Percentiles rank a stretch among this genome's conserved stretches.
These are phyloP conservation scores for Eruca vesicaria DNA, from an alignment of 441 rosid genomes.

Conservation along the genomic window DNA sequence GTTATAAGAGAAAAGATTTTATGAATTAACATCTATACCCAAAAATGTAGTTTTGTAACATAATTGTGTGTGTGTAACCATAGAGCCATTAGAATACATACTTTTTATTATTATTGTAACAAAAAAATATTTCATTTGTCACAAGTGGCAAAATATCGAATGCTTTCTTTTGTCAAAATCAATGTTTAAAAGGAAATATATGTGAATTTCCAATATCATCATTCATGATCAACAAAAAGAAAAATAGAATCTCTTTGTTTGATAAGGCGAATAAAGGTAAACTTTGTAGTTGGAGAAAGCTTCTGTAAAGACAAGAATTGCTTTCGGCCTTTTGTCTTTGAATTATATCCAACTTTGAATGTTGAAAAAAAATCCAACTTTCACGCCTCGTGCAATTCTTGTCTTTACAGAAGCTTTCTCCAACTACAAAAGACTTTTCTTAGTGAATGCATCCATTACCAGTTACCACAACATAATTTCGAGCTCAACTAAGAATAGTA, in stretches of 20 bases:
- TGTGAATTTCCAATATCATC: not conserved
- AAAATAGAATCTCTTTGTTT: not conserved
- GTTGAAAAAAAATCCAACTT: not conserved
- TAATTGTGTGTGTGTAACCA: not conserved
- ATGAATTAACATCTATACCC: no score
- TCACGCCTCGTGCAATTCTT: slow-evolving; percentile 4
- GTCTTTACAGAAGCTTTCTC: not conserved
- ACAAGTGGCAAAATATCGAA: not conserved
- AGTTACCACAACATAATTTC: not conserved
- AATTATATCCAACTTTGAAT: slow-evolving; percentile 6
- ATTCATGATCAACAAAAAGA: not conserved
- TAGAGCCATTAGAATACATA: not conserved
- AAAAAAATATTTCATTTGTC: not conserved
- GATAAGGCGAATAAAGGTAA: slow-evolving; percentile 18
- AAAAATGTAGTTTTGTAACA: not conserved
- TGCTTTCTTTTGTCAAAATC: not conserved
- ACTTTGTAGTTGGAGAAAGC: no score
- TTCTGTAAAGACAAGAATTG: slow-evolving; percentile 15
- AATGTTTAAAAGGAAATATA: not conserved
- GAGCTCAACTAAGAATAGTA: not conserved
- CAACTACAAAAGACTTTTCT: not conserved
- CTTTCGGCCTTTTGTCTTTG: slow-evolving; percentile 38
- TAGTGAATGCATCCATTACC: not conserved
- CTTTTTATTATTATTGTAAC: no score
- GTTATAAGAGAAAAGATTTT: no score